Base-by-base conservation (phyloP, 805 yeast species). In the Saitoella complicata region DNA sequence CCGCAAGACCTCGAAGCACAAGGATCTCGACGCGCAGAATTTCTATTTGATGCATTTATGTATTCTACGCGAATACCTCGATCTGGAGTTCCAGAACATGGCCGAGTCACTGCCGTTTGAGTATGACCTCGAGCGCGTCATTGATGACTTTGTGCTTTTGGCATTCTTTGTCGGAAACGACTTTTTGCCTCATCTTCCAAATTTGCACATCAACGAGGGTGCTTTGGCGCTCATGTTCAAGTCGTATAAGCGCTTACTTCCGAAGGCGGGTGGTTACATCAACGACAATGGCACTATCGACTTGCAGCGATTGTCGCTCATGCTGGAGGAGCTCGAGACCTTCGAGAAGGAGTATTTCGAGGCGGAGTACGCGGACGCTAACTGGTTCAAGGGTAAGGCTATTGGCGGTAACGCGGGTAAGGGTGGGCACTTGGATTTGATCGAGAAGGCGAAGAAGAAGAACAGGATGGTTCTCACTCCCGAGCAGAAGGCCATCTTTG, bases 141-240 rank as follows among this genome's bases (percentile, higher is more conserved):
- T 91, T 51, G 99, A 91, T 63, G 99, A 91, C 61, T 85, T 88
- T 53, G 83, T 91, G 51, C 68, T 91, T 49, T 80, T 88, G 55
- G 75, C 85, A 79, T 87, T 84, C 58, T 94, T 91, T 49, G 84
- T 91, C 54, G 99, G 99, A 55, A 91, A 91, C 58, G 99, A 91
- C 71, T 91, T 91, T 76, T 71, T 91, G 57, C 98, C 99, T 30
- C 84, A 91, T 59, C 72, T 93, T 54, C 98, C 99, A 0, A 94
- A 87, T 61, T 69, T 91, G 53, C 87, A 84, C 59, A 72, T 91
- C 52, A 87, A 86, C 58, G 91, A 87, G 54, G 97, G 96, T 53
- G 98, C 97, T 0, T 82, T 91, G 66, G 95, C 97, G n/a, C 72
- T 86, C 32, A 69, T 91, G 55, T 69, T 91, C 53, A 84, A 79